These are phyloP conservation scores for Ganoderma sp. DNA, from an alignment of 1,284 basidiomycete genomes.

Conservation along the genomic window DNA sequence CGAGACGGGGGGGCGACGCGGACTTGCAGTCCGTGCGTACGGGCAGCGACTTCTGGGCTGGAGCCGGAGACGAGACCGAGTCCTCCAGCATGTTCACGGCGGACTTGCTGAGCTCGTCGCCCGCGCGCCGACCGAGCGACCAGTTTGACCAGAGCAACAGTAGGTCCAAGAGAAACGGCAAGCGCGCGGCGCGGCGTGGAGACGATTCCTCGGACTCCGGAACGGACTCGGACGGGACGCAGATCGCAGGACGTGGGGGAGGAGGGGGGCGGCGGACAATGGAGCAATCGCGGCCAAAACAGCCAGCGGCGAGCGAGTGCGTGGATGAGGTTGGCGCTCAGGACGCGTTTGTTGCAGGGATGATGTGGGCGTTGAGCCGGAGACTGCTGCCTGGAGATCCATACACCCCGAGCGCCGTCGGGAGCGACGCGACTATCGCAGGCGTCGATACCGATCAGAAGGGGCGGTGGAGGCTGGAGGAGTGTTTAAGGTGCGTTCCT, in stretches of 20 bases:
- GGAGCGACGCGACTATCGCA: slow-evolving; percentile 42
- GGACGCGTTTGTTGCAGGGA: slow-evolving; percentile 80
- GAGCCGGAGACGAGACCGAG: slow-evolving; percentile 57
- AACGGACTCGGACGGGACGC: slow-evolving; percentile 61
- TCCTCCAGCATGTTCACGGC: slow-evolving; percentile 64
- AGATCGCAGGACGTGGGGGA: slow-evolving; percentile 44
- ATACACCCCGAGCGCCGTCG: slow-evolving; percentile 63
- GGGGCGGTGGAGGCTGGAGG: slow-evolving; percentile 72
- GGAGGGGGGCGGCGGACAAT: slow-evolving; percentile 14
- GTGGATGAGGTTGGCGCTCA: slow-evolving; percentile 77
- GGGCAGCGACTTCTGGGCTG: slow-evolving; percentile 78
- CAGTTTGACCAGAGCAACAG: neutral
- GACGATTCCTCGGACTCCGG: slow-evolving; percentile 55
- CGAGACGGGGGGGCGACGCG: slow-evolving; percentile 27
- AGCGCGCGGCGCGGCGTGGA: slow-evolving; percentile 37
- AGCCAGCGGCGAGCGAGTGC: slow-evolving; percentile 41
- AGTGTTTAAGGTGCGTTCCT: slow-evolving; percentile 67
- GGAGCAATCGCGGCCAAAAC: slow-evolving; percentile 10
- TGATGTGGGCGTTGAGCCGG: slow-evolving; percentile 77
- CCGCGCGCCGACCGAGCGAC: slow-evolving; percentile 15
- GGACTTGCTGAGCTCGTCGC: slow-evolving; percentile 33
- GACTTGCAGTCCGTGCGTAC: slow-evolving; percentile 64
- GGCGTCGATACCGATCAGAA: slow-evolving; percentile 46
- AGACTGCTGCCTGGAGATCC: slow-evolving; percentile 70
- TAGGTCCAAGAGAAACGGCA: slow-evolving; percentile 17